phyloP scores from a whole-genome alignment of 106 monocot genomes.

The Hemerocallis citrina region DNA sequence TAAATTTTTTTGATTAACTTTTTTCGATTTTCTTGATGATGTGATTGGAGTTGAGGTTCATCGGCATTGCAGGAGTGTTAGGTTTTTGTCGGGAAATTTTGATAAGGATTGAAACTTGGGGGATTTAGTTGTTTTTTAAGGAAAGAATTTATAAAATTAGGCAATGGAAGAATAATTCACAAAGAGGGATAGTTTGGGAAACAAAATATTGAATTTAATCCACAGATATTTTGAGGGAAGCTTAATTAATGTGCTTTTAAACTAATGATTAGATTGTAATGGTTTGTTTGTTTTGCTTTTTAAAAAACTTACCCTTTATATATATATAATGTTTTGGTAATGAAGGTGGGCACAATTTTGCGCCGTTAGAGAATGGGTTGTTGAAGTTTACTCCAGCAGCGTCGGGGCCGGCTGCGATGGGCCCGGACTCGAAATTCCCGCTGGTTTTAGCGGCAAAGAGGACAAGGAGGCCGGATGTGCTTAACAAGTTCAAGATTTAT shows the following conservation, averaged over 20 bases:
- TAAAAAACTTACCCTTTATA: not conserved
- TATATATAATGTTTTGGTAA: not conserved
- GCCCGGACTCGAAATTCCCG: slow-evolving; percentile 18
- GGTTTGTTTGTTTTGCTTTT: not conserved
- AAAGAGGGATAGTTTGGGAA: no score
- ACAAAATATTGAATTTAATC: no score
- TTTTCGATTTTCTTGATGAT: not conserved
- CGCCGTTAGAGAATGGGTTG: slow-evolving; percentile 24
- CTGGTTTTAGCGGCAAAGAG: slow-evolving; percentile 41
- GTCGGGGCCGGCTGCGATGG: slow-evolving; percentile 9
- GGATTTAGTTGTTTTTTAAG: not conserved
- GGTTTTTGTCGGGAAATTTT: not conserved
- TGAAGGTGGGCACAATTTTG: slow-evolving; percentile 27
- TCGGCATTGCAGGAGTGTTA: not conserved
- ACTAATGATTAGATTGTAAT: not conserved
- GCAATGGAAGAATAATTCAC: no score
- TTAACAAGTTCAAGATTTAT: slow-evolving; percentile 30
- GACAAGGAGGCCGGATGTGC: slow-evolving; percentile 47
- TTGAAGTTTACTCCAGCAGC: slow-evolving; percentile 30
- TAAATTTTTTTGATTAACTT: not conserved
- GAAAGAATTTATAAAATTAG: not conserved
- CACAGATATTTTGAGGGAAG: not conserved
- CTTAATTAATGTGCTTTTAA: not conserved
- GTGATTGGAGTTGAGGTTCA: not conserved
- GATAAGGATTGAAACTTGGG: not conserved